A percentile compares a stretch with the other conserved stretches of the same genome.
phyloP scores from a whole-genome alignment of 2,329 filamentous ascomycete species.

The Exophiala phaeomuriformis region DNA sequence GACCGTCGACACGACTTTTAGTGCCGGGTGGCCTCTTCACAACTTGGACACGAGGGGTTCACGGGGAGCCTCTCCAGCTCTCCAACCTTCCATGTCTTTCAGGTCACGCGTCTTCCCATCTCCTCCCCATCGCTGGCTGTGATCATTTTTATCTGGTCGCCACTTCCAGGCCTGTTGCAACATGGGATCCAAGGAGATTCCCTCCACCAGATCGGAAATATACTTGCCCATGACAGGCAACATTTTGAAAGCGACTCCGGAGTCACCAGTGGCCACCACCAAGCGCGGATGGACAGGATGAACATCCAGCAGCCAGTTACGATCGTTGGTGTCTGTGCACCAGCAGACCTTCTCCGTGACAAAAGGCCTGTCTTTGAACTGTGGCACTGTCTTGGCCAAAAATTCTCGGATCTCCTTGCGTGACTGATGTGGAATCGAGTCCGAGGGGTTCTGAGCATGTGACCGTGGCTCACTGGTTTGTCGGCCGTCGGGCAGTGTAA shows the following conservation, averaged over 20 bases:
- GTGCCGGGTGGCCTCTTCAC: too few relatives aligned
- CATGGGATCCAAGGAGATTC: constrained; percentile 6
- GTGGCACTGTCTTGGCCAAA: constrained; percentile 3
- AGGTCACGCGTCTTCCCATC: constrained; percentile 8
- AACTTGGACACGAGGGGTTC: neutral
- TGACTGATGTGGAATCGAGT: constrained; percentile 6
- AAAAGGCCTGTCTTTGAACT: constrained; percentile 3
- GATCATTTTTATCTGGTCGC: constrained; percentile 1
- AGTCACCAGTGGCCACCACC: constrained; percentile 7
- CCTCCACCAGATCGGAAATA: constrained; percentile 7
- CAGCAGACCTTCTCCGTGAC: constrained; percentile 7
- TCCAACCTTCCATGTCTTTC: constrained; percentile 7
- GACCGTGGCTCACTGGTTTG: constrained; percentile 5
- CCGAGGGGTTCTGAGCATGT: constrained; percentile 2
- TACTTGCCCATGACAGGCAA: constrained; percentile 7
- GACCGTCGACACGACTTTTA: too few relatives aligned
- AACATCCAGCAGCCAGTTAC: constrained; percentile 8
- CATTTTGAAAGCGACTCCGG: constrained; percentile 7
- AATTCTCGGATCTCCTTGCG: constrained; percentile 3
- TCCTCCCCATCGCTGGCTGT: constrained; percentile 5
- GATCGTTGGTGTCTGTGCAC: constrained; percentile 3
- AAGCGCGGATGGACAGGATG: constrained; percentile 3
- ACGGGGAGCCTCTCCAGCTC: neutral
- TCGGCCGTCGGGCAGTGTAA: constrained; percentile 2
- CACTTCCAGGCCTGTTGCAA: constrained; percentile 6